These are phyloP conservation scores for Ramichloridium luteum DNA, from an alignment of 2,329 filamentous ascomycete genomes.

Conservation along the genomic window DNA sequence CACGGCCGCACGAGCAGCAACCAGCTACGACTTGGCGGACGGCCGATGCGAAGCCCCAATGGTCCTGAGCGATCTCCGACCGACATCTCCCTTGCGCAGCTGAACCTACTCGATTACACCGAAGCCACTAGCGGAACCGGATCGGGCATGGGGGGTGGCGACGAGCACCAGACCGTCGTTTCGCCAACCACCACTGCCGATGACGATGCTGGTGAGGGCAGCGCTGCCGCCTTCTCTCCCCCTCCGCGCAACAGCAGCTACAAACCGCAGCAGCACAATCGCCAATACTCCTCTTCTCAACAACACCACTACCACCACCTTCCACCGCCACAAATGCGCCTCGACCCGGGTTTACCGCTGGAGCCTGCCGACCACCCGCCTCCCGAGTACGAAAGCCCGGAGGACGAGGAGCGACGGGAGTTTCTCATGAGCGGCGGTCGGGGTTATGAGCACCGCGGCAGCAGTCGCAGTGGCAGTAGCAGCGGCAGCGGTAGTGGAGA, in stretches of 20 bases:
- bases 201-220: conserved; percentile 16
- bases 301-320: conserved; percentile 2
- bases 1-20: conserved; percentile 63
- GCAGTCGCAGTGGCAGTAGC: neutral
- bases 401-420: conserved; percentile 20
- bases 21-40: conserved; percentile 60
- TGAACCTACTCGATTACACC: conserved; percentile 55
- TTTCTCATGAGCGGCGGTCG: too few relatives aligned
- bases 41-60: conserved; percentile 56
- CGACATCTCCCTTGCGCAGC: conserved; percentile 84
- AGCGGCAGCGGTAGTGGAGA: conserved; percentile 2
- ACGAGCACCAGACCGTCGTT: too few relatives aligned
- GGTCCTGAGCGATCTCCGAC: conserved; percentile 85
- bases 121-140: conserved; percentile 47
- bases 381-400: conserved; percentile 38
- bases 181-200: conserved; percentile 5
- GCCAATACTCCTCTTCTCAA: too few relatives aligned
- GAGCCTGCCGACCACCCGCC: conserved; percentile 28
- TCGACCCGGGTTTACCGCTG: conserved; percentile 19
- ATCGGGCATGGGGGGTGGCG: conserved; percentile 53
- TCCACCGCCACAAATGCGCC: too few relatives aligned
- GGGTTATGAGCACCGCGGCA: too few relatives aligned
- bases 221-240: conserved; percentile 9
- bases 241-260: conserved; percentile 6
- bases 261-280: conserved; percentile 3